phyloP scores from a whole-genome alignment of 805 yeast genomes.

The Barnettozyma salicaria region DNA sequence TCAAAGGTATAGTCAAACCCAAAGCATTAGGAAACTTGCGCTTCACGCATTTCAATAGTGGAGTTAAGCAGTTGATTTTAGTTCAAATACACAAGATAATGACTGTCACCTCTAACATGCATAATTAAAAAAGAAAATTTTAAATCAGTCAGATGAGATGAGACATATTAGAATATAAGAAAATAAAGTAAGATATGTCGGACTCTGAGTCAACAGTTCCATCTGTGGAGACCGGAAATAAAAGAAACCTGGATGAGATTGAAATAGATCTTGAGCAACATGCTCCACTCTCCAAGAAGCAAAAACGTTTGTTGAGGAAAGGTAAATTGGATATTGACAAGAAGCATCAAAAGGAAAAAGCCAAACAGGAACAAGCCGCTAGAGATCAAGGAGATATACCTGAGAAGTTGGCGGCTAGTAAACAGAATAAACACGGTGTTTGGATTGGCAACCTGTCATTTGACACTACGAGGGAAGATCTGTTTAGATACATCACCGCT shows the following conservation, averaged over 20 bases:
- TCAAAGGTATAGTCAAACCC: too few species aligned
- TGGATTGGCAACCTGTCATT: constrained; percentile 94
- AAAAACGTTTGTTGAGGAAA: constrained; percentile 77
- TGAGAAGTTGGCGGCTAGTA: constrained; percentile 28
- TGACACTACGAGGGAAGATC: constrained; percentile 72
- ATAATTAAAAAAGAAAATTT: constrained; percentile 2
- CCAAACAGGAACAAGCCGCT: constrained; percentile 19
- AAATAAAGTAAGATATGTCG: neutral
- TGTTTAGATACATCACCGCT: constrained; percentile 54
- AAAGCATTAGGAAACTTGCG: too few species aligned
- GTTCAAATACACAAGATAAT: constrained; percentile 6
- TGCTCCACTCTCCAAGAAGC: constrained; percentile 86
- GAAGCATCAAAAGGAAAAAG: constrained; percentile 36
- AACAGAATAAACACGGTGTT: constrained; percentile 54
- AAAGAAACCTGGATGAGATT: constrained; percentile 35
- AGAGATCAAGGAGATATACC: constrained; percentile 16
- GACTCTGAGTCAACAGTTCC: constrained; percentile 8
- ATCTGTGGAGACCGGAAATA: constrained; percentile 7
- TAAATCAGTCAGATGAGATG: too few species aligned
- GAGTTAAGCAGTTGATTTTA: too few species aligned
- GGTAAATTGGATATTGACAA: constrained; percentile 61
- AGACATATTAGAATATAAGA: neutral
- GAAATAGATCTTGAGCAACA: constrained; percentile 65
- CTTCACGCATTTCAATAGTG: too few species aligned
- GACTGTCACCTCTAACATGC: too few species aligned